Evolutionary conservation across 108 stramenopile genomes (phyloP).

Genomic region (Stephanodiscus minutulus): DNA sequence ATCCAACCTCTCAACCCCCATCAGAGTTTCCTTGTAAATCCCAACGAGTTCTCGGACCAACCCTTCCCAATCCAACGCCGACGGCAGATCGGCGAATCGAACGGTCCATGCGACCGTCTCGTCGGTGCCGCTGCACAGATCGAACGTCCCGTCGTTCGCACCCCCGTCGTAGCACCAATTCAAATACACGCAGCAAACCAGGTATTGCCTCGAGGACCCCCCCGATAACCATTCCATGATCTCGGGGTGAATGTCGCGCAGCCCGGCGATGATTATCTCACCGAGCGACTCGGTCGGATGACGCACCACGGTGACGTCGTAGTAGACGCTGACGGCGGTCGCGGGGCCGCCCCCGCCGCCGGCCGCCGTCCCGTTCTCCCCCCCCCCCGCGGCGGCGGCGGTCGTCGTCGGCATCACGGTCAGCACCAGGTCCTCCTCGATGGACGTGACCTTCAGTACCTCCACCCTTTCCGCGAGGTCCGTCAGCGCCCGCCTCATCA

Average conservation of each 20-base stretch:
- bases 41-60: neutral
- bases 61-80: neutral
- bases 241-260: neutral
- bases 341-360: neutral
- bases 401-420: neutral
- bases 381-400: neutral
- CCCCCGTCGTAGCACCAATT: slow-evolving; percentile 1
- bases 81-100: neutral
- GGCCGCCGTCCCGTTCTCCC: no score
- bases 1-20: neutral
- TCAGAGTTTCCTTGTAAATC: neutral
- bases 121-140: neutral
- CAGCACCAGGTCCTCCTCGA: neutral
- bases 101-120: neutral
- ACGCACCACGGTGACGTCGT: neutral
- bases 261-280: neutral
- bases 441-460: neutral
- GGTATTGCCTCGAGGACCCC: neutral
- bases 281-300: neutral
- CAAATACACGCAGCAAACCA: neutral
- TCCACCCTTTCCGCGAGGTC: neutral
- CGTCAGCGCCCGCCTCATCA: neutral
- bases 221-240: neutral
- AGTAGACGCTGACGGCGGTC: neutral
- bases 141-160: neutral